These are phyloP conservation scores for Apiotrichum gracile DNA, from an alignment of 1,284 basidiomycete genomes.

Conservation along the genomic window DNA sequence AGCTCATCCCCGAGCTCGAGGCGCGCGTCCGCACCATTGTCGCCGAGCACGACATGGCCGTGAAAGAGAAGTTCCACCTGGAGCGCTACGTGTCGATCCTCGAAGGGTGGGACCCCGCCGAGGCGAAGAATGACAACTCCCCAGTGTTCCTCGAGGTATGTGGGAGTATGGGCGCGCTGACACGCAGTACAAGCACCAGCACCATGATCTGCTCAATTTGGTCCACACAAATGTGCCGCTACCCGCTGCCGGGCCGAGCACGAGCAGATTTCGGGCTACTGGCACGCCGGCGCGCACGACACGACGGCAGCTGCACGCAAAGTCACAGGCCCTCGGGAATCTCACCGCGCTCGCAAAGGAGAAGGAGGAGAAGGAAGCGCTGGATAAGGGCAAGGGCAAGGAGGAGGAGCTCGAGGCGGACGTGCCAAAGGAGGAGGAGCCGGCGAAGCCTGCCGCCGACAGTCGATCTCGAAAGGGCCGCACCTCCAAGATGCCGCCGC, in stretches of 20 bases:
- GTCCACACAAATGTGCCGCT: constrained; percentile 11
- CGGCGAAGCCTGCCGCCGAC: background rate
- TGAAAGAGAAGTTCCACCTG: constrained; percentile 79
- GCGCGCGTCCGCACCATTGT: constrained; percentile 56
- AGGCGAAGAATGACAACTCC: constrained; percentile 66
- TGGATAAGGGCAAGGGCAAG: constrained; percentile 12
- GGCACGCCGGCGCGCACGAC: constrained; percentile 33
- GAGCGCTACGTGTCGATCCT: constrained; percentile 69
- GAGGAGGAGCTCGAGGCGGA: background rate
- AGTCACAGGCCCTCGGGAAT: constrained; percentile 27
- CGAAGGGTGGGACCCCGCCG: constrained; percentile 63
- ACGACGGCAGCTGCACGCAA: constrained; percentile 33
- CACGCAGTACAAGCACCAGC: constrained; percentile 26
- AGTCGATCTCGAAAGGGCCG: constrained; percentile 1
- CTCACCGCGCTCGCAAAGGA: constrained; percentile 8
- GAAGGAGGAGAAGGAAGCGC: background rate
- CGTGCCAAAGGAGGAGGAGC: background rate
- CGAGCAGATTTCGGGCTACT: constrained; percentile 20
- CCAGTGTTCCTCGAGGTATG: constrained; percentile 65
- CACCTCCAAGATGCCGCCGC: constrained; percentile 25
- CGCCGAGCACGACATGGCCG: constrained; percentile 67
- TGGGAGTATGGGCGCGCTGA: constrained; percentile 5
- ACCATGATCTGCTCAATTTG: constrained; percentile 33
- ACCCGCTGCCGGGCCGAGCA: constrained; percentile 18
- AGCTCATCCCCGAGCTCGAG: constrained; percentile 57